A percentile compares a stretch with the other conserved stretches of the same genome.
Conservation (phyloP, 768 basidiomycete species). For the Trametes cinnabarina region DNA sequence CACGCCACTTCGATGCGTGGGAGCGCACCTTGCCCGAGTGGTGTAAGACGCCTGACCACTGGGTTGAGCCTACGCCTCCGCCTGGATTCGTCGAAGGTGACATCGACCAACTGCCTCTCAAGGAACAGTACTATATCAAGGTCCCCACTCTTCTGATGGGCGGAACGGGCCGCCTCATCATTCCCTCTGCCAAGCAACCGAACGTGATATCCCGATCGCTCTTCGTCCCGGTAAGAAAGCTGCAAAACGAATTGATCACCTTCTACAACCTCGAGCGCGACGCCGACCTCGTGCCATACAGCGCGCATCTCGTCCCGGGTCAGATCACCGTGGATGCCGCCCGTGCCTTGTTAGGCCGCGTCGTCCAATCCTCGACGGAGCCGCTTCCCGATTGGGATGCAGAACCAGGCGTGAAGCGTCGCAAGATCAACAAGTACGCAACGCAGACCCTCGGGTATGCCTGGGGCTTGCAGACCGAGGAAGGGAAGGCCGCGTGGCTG, state of each 20-base stretch:
- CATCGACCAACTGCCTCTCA: background rate
- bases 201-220: background rate
- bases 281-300: background rate
- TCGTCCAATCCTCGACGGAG: background rate
- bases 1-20: background rate
- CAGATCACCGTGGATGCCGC: background rate
- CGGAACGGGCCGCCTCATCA: background rate
- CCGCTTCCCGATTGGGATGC: background rate
- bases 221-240: background rate
- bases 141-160: background rate
- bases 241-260: no score
- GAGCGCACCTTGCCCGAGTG: background rate
- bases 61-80: background rate
- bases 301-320: background rate
- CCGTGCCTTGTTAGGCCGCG: background rate
- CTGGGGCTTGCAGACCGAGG: background rate
- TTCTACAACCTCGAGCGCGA: background rate
- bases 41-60: background rate
- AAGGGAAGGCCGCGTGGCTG: background rate
- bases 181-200: background rate
- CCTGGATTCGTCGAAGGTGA: background rate
- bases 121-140: background rate
- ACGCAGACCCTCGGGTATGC: background rate
- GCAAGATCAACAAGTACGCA: background rate
- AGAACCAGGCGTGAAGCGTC: background rate